Percentiles rank a stretch among this genome's conserved stretches.
These are phyloP conservation scores for Rutstroemia sp. DNA, from an alignment of 2,329 filamentous ascomycete genomes.

Conservation along the genomic window DNA sequence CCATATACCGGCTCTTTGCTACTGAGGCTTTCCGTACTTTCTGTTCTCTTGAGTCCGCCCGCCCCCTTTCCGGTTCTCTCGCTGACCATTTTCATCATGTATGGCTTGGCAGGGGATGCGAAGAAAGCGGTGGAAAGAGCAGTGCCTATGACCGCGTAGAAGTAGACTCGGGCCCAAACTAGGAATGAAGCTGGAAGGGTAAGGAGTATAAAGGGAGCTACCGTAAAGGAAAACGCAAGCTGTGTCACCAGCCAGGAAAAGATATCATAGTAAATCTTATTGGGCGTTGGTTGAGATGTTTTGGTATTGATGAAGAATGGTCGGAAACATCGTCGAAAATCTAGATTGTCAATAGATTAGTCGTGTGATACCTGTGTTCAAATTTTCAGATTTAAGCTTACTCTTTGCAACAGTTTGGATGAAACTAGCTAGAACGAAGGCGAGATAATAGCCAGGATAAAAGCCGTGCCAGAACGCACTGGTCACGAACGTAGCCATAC, in stretches of 20 bases:
- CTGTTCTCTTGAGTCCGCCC: slow-evolving; percentile 36
- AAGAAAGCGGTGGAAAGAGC: slow-evolving; percentile 65
- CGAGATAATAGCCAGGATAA: slow-evolving; percentile 91
- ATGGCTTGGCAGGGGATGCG: slow-evolving; percentile 64
- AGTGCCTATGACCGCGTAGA: slow-evolving; percentile 70
- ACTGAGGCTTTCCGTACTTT: slow-evolving; percentile 51
- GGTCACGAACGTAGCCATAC: slow-evolving; percentile 85
- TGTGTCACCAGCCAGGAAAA: slow-evolving; percentile 71
- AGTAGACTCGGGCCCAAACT: slow-evolving; percentile 83
- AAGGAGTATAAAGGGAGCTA: slow-evolving; percentile 79
- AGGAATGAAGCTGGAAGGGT: slow-evolving; percentile 60
- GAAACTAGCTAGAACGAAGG: slow-evolving; percentile 83
- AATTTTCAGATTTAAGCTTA: slow-evolving; percentile 39
- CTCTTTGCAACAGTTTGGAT: slow-evolving; percentile 92
- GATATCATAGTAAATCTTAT: slow-evolving; percentile 83
- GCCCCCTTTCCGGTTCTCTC: slow-evolving; percentile 41
- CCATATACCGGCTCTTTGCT: slow-evolving; percentile 62
- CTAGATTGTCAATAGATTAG: slow-evolving; percentile 37
- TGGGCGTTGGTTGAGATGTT: slow-evolving; percentile 57
- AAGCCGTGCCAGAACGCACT: slow-evolving; percentile 98
- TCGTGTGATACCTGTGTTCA: not conserved
- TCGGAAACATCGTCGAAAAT: slow-evolving; percentile 80
- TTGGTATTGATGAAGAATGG: slow-evolving; percentile 86
- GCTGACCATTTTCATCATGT: slow-evolving; percentile 51
- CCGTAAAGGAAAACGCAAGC: slow-evolving; percentile 73